phyloP scores from a whole-genome alignment of 495 filamentous ascomycete species.

The Astrocystis sublimbata region DNA sequence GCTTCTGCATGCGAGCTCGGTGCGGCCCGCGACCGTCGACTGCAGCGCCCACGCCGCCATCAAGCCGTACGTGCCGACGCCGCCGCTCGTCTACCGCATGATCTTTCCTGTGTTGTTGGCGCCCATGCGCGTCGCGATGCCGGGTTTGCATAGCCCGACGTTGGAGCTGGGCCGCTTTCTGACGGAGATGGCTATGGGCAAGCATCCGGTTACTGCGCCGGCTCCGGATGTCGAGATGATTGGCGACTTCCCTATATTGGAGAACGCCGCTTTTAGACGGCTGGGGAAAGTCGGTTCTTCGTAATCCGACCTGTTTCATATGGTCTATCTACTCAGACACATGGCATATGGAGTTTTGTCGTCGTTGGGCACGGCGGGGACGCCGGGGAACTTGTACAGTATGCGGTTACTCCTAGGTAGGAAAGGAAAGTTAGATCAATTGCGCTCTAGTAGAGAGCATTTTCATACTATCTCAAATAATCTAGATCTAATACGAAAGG shows the following conservation, averaged over 20 bases:
- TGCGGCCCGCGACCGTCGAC: slow-evolving; percentile 59
- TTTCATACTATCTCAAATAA: too few species aligned
- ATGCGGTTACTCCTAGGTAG: too few species aligned
- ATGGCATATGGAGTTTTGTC: too few species aligned
- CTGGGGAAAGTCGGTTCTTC: too few species aligned
- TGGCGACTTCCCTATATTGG: slow-evolving; percentile 31
- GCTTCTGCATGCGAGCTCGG: slow-evolving; percentile 47
- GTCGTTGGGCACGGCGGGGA: too few species aligned
- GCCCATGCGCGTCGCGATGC: slow-evolving; percentile 9
- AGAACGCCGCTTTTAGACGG: slow-evolving; percentile 30
- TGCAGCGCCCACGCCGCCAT: slow-evolving; percentile 48
- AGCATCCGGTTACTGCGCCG: slow-evolving; percentile 20
- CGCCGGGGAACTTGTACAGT: too few species aligned
- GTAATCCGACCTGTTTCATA: too few species aligned
- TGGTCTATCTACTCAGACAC: not conserved
- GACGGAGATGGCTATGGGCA: slow-evolving; percentile 61
- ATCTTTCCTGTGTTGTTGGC: slow-evolving; percentile 25
- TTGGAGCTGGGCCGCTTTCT: slow-evolving; percentile 40
- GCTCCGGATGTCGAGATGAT: slow-evolving; percentile 28
- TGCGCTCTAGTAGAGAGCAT: too few species aligned
- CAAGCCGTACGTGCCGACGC: slow-evolving; percentile 45
- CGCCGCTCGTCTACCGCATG: slow-evolving; percentile 8
- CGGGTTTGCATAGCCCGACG: slow-evolving; percentile 45
- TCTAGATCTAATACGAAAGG: too few species aligned
- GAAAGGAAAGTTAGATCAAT: too few species aligned